Percentiles rank a stretch among this genome's conserved stretches.
phyloP scores from a whole-genome alignment of 139 green algal species.

The Coelastrella sp. region DNA sequence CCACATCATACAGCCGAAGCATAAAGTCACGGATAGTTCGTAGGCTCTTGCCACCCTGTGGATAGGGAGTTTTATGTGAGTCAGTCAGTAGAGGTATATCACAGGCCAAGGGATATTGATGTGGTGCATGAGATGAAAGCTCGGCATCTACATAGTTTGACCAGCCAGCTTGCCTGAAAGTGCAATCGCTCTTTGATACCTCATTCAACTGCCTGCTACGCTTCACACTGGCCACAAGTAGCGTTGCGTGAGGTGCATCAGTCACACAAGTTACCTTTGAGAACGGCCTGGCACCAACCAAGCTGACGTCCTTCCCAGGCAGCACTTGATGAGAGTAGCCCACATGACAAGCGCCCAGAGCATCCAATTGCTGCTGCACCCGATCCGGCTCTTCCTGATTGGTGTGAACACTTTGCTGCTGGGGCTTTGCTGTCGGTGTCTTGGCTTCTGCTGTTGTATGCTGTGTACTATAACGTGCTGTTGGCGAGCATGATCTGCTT shows the following conservation, averaged over 20 bases:
- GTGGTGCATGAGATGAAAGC: no score
- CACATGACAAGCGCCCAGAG: slow-evolving; percentile 65
- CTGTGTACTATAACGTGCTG: neutral
- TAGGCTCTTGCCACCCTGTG: slow-evolving; percentile 54
- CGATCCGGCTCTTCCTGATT: neutral
- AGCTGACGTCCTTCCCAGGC: slow-evolving; percentile 49
- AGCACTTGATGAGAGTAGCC: slow-evolving; percentile 60
- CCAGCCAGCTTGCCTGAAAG: neutral
- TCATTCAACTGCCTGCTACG: no score
- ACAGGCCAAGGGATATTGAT: no score
- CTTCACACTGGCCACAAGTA: no score
- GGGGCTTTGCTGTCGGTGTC: neutral
- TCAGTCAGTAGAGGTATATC: neutral
- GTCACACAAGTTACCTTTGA: no score
- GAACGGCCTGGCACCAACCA: slow-evolving; percentile 76
- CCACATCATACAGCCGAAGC: slow-evolving; percentile 57
- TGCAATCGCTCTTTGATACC: neutral
- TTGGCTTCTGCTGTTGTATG: neutral
- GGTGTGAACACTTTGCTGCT: slow-evolving; percentile 14
- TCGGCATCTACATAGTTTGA: no score
- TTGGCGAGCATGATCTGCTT: neutral
- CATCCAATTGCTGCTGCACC: slow-evolving; percentile 64
- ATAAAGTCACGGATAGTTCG: slow-evolving; percentile 64
- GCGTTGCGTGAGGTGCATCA: no score
- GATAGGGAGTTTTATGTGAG: neutral